phyloP scores from a whole-genome alignment of 2,329 filamentous ascomycete genomes.

The Chrysosphaeria jannelii region DNA sequence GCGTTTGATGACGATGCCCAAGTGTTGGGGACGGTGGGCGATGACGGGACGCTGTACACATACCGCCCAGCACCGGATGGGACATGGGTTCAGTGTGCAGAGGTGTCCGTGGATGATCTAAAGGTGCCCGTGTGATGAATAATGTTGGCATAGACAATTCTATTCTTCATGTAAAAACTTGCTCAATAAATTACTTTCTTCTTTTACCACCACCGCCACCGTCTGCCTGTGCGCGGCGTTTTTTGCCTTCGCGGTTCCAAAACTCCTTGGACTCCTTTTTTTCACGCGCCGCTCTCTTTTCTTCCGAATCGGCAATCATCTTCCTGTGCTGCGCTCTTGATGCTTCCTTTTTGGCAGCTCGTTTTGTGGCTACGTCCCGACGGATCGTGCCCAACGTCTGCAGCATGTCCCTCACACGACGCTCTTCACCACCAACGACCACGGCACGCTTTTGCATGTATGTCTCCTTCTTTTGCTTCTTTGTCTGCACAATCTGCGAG shows the following conservation, averaged over 20 bases:
- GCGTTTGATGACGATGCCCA: slow-evolving; percentile 41
- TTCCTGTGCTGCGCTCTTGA: slow-evolving; percentile 49
- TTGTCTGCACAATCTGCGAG: slow-evolving; percentile 60
- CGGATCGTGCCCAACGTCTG: slow-evolving; percentile 74
- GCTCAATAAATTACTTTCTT: too few relatives aligned
- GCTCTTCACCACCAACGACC: slow-evolving; percentile 68
- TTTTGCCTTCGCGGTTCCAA: slow-evolving; percentile 71
- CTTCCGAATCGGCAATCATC: slow-evolving; percentile 52
- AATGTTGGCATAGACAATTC: too few relatives aligned
- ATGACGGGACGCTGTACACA: slow-evolving; percentile 36
- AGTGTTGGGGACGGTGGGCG: slow-evolving; percentile 43
- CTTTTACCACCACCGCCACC: slow-evolving; percentile 7
- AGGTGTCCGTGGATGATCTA: slow-evolving; percentile 25
- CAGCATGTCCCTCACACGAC: slow-evolving; percentile 62
- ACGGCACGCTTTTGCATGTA: slow-evolving; percentile 93
- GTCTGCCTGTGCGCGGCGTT: slow-evolving; percentile 16
- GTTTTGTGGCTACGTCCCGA: slow-evolving; percentile 71
- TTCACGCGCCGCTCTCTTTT: slow-evolving; percentile 65
- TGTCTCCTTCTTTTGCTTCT: slow-evolving; percentile 49
- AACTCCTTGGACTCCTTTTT: slow-evolving; percentile 80
- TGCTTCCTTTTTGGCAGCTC: slow-evolving; percentile 66
- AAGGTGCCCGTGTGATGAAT: slow-evolving; percentile 25
- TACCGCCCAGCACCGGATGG: slow-evolving; percentile 28
- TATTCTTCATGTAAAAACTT: too few relatives aligned
- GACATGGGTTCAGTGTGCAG: slow-evolving; percentile 26